Conservation (phyloP, 352 stramenopile genomes). For the Phytophthora podocarpi region DNA sequence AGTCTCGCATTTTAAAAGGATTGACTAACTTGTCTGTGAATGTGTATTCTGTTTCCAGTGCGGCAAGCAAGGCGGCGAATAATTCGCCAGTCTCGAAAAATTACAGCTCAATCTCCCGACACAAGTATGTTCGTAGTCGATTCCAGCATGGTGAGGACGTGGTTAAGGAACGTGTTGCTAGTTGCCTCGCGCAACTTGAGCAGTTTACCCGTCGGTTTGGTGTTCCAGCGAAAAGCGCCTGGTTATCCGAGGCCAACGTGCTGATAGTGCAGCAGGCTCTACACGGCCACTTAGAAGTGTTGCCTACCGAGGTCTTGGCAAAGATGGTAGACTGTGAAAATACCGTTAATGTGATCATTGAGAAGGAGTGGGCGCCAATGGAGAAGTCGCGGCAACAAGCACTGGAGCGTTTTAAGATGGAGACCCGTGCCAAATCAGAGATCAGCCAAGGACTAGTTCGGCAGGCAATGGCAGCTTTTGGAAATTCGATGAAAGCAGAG, state of each 20-base stretch:
- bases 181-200: constrained; percentile 50
- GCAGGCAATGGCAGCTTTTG: constrained; percentile 50
- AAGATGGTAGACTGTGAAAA: constrained; percentile 65
- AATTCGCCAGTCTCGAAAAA: constrained; percentile 1
- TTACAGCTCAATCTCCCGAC: constrained; percentile 48
- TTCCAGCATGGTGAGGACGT: constrained; percentile 53
- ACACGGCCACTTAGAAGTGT: constrained; percentile 61
- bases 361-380: constrained; percentile 60
- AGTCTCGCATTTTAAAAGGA: neutral
- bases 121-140: constrained; percentile 51
- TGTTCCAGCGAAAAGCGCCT: constrained; percentile 38
- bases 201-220: constrained; percentile 51
- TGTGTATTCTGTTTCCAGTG: constrained; percentile 20
- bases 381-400: constrained; percentile 55
- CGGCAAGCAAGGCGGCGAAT: constrained; percentile 18
- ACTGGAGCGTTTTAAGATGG: constrained; percentile 46
- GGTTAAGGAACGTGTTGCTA: constrained; percentile 46
- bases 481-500: neutral
- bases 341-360: constrained; percentile 49
- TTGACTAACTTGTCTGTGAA: too few relatives aligned
- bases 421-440: constrained; percentile 38
- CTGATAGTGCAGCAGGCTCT: constrained; percentile 60
- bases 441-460: constrained; percentile 54
- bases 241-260: constrained; percentile 55
- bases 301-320: constrained; percentile 56